Conservation (phyloP, 139 green algal species). For the Haematococcus lacustris region DNA sequence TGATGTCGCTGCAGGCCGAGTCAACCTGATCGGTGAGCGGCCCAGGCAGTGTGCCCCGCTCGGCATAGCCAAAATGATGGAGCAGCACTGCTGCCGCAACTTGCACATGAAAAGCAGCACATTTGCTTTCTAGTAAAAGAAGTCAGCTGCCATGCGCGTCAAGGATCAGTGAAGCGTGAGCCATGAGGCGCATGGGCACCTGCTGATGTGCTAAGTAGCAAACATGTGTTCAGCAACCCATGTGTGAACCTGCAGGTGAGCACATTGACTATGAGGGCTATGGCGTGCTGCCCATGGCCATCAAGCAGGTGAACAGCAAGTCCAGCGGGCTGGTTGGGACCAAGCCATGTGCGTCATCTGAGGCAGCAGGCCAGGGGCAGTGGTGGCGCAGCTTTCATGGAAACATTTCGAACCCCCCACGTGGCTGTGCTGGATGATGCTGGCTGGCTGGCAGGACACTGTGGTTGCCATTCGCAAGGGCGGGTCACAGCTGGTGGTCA, state of each 20-base stretch:
- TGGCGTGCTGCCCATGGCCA: constrained; percentile 95
- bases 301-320: constrained; percentile 53
- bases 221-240: not conserved
- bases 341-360: too few relatives aligned
- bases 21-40: constrained; percentile 94
- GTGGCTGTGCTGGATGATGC: too few relatives aligned
- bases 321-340: too few relatives aligned
- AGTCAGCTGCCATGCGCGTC: not conserved
- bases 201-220: not conserved
- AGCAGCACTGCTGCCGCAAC: not conserved
- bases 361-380: too few relatives aligned
- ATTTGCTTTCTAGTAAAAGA: not conserved
- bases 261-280: constrained; percentile 68
- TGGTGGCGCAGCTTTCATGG: too few relatives aligned
- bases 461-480: constrained; percentile 54
- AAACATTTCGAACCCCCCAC: too few relatives aligned
- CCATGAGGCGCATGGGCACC: not conserved
- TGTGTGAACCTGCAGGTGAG: constrained; percentile 5
- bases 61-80: too few relatives aligned
- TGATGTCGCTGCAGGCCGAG: constrained; percentile 57
- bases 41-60: too few relatives aligned
- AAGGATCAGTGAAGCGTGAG: not conserved
- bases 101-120: not conserved
- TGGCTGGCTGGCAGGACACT: constrained; percentile 62
- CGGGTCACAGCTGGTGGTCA: constrained; percentile 55